Evolutionary conservation across 352 stramenopile species (phyloP).

Genomic region (Phytophthora crassamura): DNA sequence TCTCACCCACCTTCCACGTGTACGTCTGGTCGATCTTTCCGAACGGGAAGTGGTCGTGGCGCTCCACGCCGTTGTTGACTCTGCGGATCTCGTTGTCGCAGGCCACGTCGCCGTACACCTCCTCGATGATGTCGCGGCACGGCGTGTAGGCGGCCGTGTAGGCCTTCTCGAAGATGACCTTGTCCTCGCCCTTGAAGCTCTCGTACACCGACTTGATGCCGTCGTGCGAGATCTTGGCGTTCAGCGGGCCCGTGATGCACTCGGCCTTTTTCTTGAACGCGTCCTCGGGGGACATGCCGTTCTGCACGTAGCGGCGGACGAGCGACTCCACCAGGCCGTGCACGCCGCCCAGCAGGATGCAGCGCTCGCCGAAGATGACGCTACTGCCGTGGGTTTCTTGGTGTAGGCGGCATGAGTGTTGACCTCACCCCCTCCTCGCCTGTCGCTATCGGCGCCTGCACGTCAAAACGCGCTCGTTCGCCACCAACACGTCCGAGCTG

Average conservation of each 20-base stretch:
- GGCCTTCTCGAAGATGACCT: conserved; percentile 94
- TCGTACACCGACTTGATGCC: conserved; percentile 98
- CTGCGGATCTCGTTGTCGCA: conserved; percentile 98
- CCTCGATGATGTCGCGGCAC: conserved; percentile 97
- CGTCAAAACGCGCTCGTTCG: conserved; percentile 59
- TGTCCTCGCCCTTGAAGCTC: conserved; percentile 92
- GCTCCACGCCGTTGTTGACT: conserved; percentile 97
- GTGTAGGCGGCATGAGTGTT: no score
- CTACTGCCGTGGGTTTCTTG: no score
- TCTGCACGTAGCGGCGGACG: conserved; percentile 95
- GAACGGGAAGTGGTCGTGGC: conserved; percentile 95
- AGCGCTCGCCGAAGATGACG: conserved; percentile 78
- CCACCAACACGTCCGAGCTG: conserved; percentile 71
- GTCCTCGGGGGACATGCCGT: conserved; percentile 95
- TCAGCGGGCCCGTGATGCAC: conserved; percentile 97
- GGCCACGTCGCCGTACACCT: conserved; percentile 98
- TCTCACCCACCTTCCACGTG: conserved; percentile 97
- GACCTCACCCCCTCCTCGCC: no score
- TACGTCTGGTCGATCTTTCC: conserved; percentile 98
- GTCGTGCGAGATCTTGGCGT: conserved; percentile 97
- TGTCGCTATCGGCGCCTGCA: no score
- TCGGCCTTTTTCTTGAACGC: conserved; percentile 97
- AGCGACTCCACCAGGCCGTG: conserved; percentile 98
- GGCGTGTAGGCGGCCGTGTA: conserved; percentile 97
- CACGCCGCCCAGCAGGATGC: conserved; percentile 97